phyloP scores from a whole-genome alignment of 192 early-diverging fungal genomes.

The Funneliformis geosporum region DNA sequence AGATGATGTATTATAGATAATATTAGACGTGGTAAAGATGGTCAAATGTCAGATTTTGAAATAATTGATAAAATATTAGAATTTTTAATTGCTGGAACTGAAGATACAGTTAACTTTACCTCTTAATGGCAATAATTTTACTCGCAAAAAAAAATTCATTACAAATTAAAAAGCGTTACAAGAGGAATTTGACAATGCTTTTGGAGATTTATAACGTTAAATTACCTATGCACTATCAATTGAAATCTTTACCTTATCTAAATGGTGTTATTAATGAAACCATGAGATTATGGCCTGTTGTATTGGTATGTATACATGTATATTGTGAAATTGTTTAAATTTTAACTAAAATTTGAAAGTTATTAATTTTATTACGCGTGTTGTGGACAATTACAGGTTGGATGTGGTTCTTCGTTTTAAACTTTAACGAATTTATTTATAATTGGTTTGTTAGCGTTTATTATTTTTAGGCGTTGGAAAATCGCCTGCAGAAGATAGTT shows the following conservation, averaged over 20 bases:
- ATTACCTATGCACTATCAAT: constrained; percentile 47
- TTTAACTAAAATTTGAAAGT: not conserved
- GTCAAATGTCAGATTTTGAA: constrained; percentile 32
- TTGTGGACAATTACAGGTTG: too few species aligned
- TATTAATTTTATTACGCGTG: not conserved
- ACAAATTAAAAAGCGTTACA: constrained; percentile 28
- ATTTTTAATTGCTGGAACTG: constrained; percentile 41
- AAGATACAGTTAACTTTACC: constrained; percentile 35
- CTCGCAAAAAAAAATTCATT: constrained; percentile 37
- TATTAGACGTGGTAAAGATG: constrained; percentile 35
- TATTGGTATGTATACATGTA: constrained; percentile 1
- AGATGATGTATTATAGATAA: constrained; percentile 43
- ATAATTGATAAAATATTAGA: constrained; percentile 38
- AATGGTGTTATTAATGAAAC: constrained; percentile 63
- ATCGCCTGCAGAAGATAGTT: not conserved
- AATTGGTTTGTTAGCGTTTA: too few species aligned
- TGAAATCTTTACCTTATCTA: constrained; percentile 54
- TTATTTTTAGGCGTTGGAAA: not conserved
- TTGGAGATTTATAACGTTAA: constrained; percentile 28
- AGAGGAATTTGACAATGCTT: constrained; percentile 34
- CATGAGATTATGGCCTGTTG: constrained; percentile 51
- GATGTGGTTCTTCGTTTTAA: not conserved
- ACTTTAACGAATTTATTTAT: not conserved
- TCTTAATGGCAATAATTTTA: constrained; percentile 37
- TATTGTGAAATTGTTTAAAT: not conserved